These are phyloP conservation scores for Stephania yunnanensis DNA, from an alignment of 164 flowering plant species.

Conservation along the genomic window DNA sequence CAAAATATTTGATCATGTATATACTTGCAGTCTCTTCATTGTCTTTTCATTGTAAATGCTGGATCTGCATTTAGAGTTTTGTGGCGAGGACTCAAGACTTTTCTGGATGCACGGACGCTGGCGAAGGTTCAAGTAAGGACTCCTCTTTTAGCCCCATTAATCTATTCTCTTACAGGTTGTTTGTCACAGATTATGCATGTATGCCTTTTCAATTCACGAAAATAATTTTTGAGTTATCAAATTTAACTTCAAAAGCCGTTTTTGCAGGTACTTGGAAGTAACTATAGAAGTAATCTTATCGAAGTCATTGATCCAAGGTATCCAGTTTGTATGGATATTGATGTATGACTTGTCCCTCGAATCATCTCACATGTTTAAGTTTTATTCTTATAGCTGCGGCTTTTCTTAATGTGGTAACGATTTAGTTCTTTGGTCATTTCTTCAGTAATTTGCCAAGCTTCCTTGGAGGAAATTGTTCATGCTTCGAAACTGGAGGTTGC, in stretches of 20 bases:
- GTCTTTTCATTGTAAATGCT: slow-evolving; percentile 62
- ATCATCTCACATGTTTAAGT: background rate
- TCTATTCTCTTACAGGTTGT: background rate
- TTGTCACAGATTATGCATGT: background rate
- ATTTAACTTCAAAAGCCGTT: background rate
- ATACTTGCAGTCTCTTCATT: slow-evolving; percentile 50
- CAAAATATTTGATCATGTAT: background rate
- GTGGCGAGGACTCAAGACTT: slow-evolving; percentile 55
- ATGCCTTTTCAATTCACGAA: background rate
- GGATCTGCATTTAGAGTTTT: slow-evolving; percentile 64
- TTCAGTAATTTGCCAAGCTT: slow-evolving; percentile 65
- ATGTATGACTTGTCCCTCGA: background rate
- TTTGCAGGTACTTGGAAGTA: slow-evolving; percentile 56
- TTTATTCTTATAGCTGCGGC: too few species aligned
- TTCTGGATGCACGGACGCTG: slow-evolving; percentile 54
- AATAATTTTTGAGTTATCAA: background rate
- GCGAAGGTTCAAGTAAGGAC: slow-evolving; percentile 48
- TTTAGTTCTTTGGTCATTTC: slow-evolving; percentile 1
- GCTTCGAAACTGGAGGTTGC: slow-evolving; percentile 70
- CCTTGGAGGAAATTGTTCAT: slow-evolving; percentile 71
- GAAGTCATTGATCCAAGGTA: slow-evolving; percentile 59
- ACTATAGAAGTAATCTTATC: slow-evolving; percentile 35
- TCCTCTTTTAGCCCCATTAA: background rate
- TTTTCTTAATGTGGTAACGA: background rate
- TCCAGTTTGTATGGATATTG: background rate